Evolutionary conservation across 345 rosid species (phyloP), one percentile per base, ranked within the genome.

Genomic region (Euphorbia pulcherrima): DNA sequence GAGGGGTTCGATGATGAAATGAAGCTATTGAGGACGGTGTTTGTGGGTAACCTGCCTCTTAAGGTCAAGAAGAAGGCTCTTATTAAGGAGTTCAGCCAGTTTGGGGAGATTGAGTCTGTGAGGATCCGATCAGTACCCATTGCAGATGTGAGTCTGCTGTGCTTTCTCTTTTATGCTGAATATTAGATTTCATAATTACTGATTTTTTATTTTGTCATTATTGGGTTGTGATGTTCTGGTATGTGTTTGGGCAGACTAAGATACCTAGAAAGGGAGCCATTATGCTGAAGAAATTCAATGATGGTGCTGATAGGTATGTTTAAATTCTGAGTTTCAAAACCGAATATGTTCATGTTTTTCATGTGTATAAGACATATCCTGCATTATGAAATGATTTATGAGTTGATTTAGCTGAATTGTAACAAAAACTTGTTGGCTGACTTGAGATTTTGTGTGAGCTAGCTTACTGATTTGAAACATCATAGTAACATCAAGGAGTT

Each of bases 91-190:
- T 94, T 92, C 51, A 78, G 87, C 71, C 77, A 76, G 72, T 92
- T 87, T 62, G 99, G 99, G 62, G 97, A 85, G 64, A 68, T 92
- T 65, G 97, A 95, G 60, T 92, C 99, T 8, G 83, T 86, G 46
- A 90, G 97, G 80, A 88, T 95, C 52, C 93, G 99, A 17, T 95
- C 97, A 0, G 88, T 95, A 23, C 97, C 99, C 0, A 74, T 90
- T 35, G 69, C 76, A 20, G 97, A 95, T 74, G 99, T 94, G 72
- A 83, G 97, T 85, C 23, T 69, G 3, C 9, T 70, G 8, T 41
- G 10, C 4, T 47, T 74, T 17, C 60, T 18, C 14, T 68, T 41
- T 0, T 65, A 50, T 44, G 28, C 50, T 44, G 50, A 44, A 41
- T 67, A 62, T 64, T 41, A 28, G 68, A 62, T 48, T 4, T 60